Base-by-base conservation (phyloP, 2,329 filamentous ascomycete genomes). In the Trichoderma sp. region DNA sequence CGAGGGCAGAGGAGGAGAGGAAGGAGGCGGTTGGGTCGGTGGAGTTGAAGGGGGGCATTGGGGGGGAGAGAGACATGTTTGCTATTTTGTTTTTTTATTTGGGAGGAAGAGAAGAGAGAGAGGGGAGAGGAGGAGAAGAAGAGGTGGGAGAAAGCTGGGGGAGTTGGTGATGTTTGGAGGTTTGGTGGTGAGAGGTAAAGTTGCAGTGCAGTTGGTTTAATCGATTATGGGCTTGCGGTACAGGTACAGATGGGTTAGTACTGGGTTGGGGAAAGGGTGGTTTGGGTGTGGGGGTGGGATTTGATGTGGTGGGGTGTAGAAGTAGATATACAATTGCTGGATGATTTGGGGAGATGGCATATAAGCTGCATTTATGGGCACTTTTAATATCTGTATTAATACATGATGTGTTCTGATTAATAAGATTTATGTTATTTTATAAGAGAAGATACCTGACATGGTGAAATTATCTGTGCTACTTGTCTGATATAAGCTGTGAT, bases 1-100 rank as follows among this genome's bases (percentile, higher is more conserved):
- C 96, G 77, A 99, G 90, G 80, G 93, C 94, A 62, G 95, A 96
- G 71, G 92, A 90, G 83, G 89, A 92, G 77, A 98, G 87, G 83
- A 95, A 93, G 73, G 90, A 89, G 72, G 92, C 92, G 73, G 86
- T 86, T 47, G 93, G 92, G 82, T 97, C 94, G 75, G 87, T 88
- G 76, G 90, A 85, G 81, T 91, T 92, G 84, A 89, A 91, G 15
- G 90, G 89, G 2, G 91, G 90, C 78, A 90, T 85, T 60, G 91
- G 87, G 58, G 89, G 83, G 75, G 94, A 92, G 84, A 93, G 92
- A 68, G 92, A 93, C 92, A 94, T 94, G 18, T 4, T 51, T 30
- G 21, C 8, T 47, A 43, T 68, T 21, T 30, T 36, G 4, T 34
- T 34, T 4, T 34, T 34, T 34, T 34, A 2, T 36, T 36, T 36